These are phyloP conservation scores for Elymus sibiricus DNA, from an alignment of 176 grass and related monocot species.

Conservation along the genomic window DNA sequence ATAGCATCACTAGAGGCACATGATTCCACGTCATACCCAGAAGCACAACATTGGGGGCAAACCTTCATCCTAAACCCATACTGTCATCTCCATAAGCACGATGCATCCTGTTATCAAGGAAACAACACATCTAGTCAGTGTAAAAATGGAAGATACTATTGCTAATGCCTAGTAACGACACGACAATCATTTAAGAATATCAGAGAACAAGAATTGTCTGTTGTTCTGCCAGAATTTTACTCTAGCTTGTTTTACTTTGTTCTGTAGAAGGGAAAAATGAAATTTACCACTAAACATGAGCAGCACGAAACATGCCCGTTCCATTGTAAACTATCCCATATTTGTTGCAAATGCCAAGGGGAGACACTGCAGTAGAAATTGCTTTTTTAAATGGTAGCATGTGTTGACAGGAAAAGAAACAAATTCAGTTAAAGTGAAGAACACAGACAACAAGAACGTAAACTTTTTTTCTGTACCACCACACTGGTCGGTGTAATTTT, in stretches of 20 bases:
- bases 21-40: constrained; percentile 84
- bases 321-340: constrained; percentile 89
- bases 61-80: constrained; percentile 91
- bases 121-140: background rate
- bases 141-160: background rate
- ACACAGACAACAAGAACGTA: background rate
- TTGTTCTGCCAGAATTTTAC: background rate
- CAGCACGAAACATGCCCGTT: constrained; percentile 88
- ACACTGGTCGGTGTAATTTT: background rate
- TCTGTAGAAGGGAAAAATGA: background rate
- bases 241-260: background rate
- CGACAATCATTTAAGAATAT: background rate
- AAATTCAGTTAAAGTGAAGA: background rate
- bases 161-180: background rate
- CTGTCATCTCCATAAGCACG: constrained; percentile 79
- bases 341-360: constrained; percentile 81
- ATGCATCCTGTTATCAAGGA: constrained; percentile 69
- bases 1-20: constrained; percentile 84
- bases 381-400: constrained; percentile 88
- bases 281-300: constrained; percentile 86
- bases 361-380: constrained; percentile 81
- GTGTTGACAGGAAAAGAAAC: constrained; percentile 47
- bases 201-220: too few relatives aligned
- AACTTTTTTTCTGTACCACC: background rate
- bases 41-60: constrained; percentile 68